These are phyloP conservation scores for Macrophomina pseudophaseolina DNA, from an alignment of 2,329 filamentous ascomycete species.

Conservation along the genomic window DNA sequence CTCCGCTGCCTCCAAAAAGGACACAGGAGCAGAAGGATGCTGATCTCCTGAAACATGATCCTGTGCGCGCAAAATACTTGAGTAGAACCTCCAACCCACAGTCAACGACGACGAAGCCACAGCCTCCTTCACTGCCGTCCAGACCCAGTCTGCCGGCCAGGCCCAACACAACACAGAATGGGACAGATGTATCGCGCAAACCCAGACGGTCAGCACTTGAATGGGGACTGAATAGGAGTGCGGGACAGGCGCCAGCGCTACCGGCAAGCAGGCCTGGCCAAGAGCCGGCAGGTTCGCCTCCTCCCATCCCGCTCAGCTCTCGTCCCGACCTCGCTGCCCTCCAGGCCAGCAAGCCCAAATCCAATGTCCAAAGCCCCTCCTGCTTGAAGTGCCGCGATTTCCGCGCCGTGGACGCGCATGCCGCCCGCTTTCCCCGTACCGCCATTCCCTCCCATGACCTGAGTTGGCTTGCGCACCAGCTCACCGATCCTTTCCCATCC, in stretches of 20 bases:
- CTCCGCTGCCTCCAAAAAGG: slow-evolving; percentile 59
- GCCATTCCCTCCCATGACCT: slow-evolving; percentile 72
- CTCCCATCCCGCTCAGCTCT: slow-evolving; percentile 60
- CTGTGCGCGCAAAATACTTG: slow-evolving; percentile 26
- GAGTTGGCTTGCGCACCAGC: slow-evolving; percentile 74
- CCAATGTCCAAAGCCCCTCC: slow-evolving; percentile 32
- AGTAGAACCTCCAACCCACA: slow-evolving; percentile 12
- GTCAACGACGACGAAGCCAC: slow-evolving; percentile 22
- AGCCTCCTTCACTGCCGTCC: slow-evolving; percentile 34
- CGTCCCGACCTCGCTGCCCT: slow-evolving; percentile 64
- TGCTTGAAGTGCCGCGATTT: slow-evolving; percentile 91
- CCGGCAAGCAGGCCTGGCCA: slow-evolving; percentile 27
- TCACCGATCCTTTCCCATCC: slow-evolving; percentile 81
- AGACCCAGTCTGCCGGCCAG: slow-evolving; percentile 36
- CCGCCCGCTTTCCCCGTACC: slow-evolving; percentile 74
- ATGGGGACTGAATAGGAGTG: slow-evolving; percentile 50
- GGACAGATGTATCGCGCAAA: slow-evolving; percentile 36
- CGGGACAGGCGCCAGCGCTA: slow-evolving; percentile 38
- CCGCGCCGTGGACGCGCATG: slow-evolving; percentile 77
- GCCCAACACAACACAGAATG: slow-evolving; percentile 29
- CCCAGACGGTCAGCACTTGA: slow-evolving; percentile 54
- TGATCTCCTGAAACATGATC: slow-evolving; percentile 37
- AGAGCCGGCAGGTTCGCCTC: slow-evolving; percentile 37
- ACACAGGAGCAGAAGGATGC: slow-evolving; percentile 47
- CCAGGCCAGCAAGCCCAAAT: slow-evolving; percentile 50